A percentile compares a stretch with the other conserved stretches of the same genome.
Conservation (phyloP, 306 rosid genomes). For the Quercus ilex region DNA sequence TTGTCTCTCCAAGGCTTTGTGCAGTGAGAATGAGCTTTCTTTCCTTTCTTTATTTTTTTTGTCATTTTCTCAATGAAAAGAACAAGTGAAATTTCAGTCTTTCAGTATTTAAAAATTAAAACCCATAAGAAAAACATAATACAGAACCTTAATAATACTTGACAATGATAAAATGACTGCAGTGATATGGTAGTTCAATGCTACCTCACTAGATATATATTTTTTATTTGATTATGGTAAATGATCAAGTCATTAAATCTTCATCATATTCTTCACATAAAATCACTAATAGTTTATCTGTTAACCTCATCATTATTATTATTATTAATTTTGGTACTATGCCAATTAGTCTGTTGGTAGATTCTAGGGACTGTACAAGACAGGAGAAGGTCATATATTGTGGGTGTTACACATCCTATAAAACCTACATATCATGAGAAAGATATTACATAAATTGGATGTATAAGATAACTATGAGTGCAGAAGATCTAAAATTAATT, state of each 20-base stretch:
- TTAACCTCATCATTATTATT: no score
- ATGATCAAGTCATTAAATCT: slow-evolving; percentile 21
- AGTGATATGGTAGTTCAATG: slow-evolving; percentile 11
- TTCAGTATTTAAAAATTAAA: slow-evolving; percentile 17
- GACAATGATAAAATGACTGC: slow-evolving; percentile 26
- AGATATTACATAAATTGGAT: no score
- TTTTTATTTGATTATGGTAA: not conserved
- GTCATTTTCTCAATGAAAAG: slow-evolving; percentile 64
- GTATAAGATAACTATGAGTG: no score
- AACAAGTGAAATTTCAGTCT: slow-evolving; percentile 40
- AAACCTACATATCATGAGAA: no score
- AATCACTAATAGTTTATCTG: not conserved
- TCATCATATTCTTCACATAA: slow-evolving; percentile 1
- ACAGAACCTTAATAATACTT: slow-evolving; percentile 30
- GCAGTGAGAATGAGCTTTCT: slow-evolving; percentile 88
- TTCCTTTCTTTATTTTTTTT: slow-evolving; percentile 47
- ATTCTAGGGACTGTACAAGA: no score
- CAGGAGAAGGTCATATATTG: no score
- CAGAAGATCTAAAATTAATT: no score
- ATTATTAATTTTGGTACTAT: no score
- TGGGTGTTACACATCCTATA: no score
- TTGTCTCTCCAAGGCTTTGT: slow-evolving; percentile 60
- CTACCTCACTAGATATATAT: not conserved
- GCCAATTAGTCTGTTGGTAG: no score
- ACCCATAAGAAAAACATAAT: slow-evolving; percentile 20